Percentiles rank a stretch among this genome's conserved stretches.
Evolutionary conservation across 2,329 filamentous ascomycete genomes (phyloP).

Genomic region (Teratosphaeria viscida): DNA sequence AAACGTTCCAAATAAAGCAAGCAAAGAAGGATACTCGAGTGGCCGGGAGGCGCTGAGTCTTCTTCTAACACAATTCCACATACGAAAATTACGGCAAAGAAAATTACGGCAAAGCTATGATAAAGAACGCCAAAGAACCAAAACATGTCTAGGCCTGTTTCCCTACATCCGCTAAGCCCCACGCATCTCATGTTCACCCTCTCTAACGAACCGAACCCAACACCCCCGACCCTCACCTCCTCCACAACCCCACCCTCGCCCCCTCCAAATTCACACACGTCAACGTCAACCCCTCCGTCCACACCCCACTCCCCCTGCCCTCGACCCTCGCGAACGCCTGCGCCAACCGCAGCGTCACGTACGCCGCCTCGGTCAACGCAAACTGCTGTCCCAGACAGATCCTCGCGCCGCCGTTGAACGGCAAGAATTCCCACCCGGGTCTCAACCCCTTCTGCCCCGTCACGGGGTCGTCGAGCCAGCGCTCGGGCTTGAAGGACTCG

Average conservation of each 20-base stretch:
- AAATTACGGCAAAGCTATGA: too few species aligned
- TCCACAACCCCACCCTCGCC: constrained; percentile 19
- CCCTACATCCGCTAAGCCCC: too few species aligned
- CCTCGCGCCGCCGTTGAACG: constrained; percentile 28
- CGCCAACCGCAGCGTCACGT: constrained; percentile 61
- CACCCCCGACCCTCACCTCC: neutral
- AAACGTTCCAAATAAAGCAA: too few species aligned
- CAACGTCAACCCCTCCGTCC: constrained; percentile 20
- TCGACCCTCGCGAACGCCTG: constrained; percentile 52
- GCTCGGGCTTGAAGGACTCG: constrained; percentile 28
- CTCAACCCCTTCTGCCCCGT: constrained; percentile 22
- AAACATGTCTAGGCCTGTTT: too few species aligned
- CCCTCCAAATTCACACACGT: constrained; percentile 21
- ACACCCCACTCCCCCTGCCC: constrained; percentile 19
- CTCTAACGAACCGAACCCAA: too few species aligned
- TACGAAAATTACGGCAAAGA: too few species aligned
- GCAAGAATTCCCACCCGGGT: constrained; percentile 27
- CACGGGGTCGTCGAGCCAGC: constrained; percentile 26
- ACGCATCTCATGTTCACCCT: too few species aligned
- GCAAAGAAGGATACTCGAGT: too few species aligned
- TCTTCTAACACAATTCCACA: too few species aligned
- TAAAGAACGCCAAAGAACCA: too few species aligned
- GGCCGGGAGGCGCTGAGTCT: too few species aligned
- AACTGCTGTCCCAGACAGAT: constrained; percentile 52
- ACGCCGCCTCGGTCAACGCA: constrained; percentile 65